Base-by-base conservation (phyloP, 2,329 filamentous ascomycete species). In the Diaporthe aspalathi region DNA sequence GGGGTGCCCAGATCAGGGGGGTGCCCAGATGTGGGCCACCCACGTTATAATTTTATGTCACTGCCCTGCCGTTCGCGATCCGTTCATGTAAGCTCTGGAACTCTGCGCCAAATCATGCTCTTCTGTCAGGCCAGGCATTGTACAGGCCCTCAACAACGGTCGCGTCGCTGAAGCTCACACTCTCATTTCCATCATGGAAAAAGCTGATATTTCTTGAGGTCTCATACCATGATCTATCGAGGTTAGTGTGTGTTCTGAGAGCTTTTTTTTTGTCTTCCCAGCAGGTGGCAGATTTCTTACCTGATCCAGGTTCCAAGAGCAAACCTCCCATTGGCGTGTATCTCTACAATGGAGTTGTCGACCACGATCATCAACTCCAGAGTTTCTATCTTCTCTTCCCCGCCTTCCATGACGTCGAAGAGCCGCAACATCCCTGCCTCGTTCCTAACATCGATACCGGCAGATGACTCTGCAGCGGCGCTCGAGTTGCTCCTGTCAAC, bases 251-350 rank as follows among this genome's bases (percentile, higher is more conserved):
- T 27, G 8, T 50, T 71, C 73, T 70, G 20, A 17, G 2, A 38
- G 11, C 38, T 62, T 27, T 43, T 22, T n/a, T n/a, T 32, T 47
- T 38, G 8, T 12, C 32, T 8, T 47, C 14, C 72, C 45, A 49
- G 20, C 20, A 14, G 56, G 5, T 72, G 56, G 7, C 20, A 67
- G 62, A 54, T 65, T 50, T 71, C 81, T 76, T 79, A 83, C 81
- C 81, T 78, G 65, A 80, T 79, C 83, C 83, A 84, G 5, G 83
- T 84, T 63, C 82, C 81, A 24, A 84, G 40, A 3, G 78, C 82
- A 67, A 84, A 84, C 8, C 83, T 74, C 38, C 80, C 78, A 49
- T 84, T 84, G 11, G 81, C 82, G 68, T 83, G 80, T 0, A 84
- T 78, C 71, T 84, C 80, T 9, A 81, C 74, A 27, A 81, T 73